Base-by-base conservation (phyloP, 768 basidiomycete species). In the Kwoniella newhampshirensis region DNA sequence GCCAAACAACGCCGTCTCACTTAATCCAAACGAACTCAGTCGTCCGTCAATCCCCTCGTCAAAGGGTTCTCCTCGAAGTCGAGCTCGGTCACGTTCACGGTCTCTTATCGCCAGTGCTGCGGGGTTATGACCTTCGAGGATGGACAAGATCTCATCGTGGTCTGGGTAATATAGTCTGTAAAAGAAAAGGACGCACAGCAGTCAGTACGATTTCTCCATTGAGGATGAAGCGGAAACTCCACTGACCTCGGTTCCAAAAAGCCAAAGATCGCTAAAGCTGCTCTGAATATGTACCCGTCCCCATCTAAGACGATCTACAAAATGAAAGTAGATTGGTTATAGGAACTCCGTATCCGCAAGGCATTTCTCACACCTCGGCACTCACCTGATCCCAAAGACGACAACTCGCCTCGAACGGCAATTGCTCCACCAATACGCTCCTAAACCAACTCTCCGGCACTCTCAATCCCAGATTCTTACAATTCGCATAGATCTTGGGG, bases 171-270 rank as follows among this genome's bases (percentile, higher is more conserved):
- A 68, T 8, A 76, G 58, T 47, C 74, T 70, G 51, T n/a, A 4
- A 20, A 15, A 17, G 28, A 41, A 32, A 25, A 4, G 15, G 23
- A 7, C 4, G 32, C 13, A 18, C 1, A 46, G 35, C 32, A 42
- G 13, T 46, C 20, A 7, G 5, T n/a, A 6, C 44, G 27, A 51
- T 39, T 39, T 4, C 21, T 41, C 5, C 7, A 2, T 21, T 9
- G 18, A 32, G 42, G 23, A 30, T 6, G 18, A 11, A 26, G 32
- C 15, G 11, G 26, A 28, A 18, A 59, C 65, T 62, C 41, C n/a
- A n/a, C n/a, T n/a, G n/a, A 71, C 72, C 70, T 59, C 18, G 75
- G 75, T 41, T 76, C 75, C 20, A 76, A 65, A 46, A 76, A 70
- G 2, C 71, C 71, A 30, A 76, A 67, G 55, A 76, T 74, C 17